These are phyloP conservation scores for Trichophyton rubrum DNA, from an alignment of 2,329 filamentous ascomycete genomes.

Conservation along the genomic window DNA sequence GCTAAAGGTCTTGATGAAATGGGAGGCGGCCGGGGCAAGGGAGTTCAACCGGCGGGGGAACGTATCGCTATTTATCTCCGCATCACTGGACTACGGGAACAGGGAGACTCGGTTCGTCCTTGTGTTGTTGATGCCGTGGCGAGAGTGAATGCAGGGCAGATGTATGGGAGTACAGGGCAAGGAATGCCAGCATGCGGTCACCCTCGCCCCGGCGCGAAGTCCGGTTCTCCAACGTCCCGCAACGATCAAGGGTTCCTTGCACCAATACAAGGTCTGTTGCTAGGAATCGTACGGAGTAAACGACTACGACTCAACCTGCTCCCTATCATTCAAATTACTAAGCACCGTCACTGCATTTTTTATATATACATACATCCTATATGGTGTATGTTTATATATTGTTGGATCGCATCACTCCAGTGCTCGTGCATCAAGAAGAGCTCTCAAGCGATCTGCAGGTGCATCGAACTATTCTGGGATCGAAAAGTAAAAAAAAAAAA, in stretches of 20 bases:
- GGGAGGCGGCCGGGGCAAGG: not conserved
- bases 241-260: not conserved
- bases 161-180: not conserved
- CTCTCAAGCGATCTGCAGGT: not conserved
- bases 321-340: no score
- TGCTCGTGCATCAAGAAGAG: not conserved
- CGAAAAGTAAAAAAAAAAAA: no score
- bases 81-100: not conserved
- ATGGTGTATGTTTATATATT: not conserved
- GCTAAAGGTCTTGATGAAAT: not conserved
- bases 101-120: not conserved
- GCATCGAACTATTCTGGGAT: not conserved
- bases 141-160: not conserved
- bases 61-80: constrained; percentile 1
- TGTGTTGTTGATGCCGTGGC: not conserved
- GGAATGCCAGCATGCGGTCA: not conserved
- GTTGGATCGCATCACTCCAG: not conserved
- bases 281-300: no score
- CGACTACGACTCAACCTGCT: no score
- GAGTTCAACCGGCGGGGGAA: not conserved
- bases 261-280: no score
- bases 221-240: not conserved
- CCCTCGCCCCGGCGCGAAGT: not conserved
- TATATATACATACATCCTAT: not conserved
- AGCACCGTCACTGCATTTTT: no score